Percentiles rank a stretch among this genome's conserved stretches.
Evolutionary conservation across 2,329 filamentous ascomycete species (phyloP).

Genomic region (Neopestalotiopsis rosae): DNA sequence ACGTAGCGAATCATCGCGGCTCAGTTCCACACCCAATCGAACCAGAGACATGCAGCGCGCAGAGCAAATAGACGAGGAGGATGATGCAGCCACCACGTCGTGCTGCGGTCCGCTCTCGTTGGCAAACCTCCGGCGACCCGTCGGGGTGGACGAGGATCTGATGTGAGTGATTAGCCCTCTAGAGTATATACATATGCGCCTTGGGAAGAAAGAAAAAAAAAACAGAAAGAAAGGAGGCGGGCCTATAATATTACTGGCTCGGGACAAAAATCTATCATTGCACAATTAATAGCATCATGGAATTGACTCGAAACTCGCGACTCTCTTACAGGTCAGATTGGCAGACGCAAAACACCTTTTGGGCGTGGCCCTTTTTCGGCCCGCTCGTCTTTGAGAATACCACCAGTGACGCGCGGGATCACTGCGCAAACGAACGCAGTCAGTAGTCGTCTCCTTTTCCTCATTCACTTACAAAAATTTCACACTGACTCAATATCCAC

Average conservation of each 20-base stretch:
- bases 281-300: not conserved
- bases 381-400: conserved; percentile 77
- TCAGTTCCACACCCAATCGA: not conserved
- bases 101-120: conserved; percentile 46
- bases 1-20: not conserved
- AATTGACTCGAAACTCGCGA: no score
- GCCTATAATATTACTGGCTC: no score
- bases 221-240: no score
- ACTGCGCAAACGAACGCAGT: conserved; percentile 81
- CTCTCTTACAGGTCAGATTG: conserved; percentile 23
- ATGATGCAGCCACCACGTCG: conserved; percentile 22
- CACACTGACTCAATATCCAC: not conserved
- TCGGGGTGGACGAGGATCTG: conserved; percentile 48
- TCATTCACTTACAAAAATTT: not conserved
- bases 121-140: conserved; percentile 43
- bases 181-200: not conserved
- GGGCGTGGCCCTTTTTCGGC: conserved; percentile 66
- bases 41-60: conserved; percentile 10
- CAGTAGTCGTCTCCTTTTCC: conserved; percentile 23
- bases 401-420: conserved; percentile 75
- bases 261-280: not conserved
- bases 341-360: conserved; percentile 52
- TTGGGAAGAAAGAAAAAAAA: not conserved
- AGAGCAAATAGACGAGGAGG: conserved; percentile 6
- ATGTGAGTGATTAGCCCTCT: conserved; percentile 34